Conservation (phyloP, 1,284 basidiomycete species). For the Puccinia horiana region DNA sequence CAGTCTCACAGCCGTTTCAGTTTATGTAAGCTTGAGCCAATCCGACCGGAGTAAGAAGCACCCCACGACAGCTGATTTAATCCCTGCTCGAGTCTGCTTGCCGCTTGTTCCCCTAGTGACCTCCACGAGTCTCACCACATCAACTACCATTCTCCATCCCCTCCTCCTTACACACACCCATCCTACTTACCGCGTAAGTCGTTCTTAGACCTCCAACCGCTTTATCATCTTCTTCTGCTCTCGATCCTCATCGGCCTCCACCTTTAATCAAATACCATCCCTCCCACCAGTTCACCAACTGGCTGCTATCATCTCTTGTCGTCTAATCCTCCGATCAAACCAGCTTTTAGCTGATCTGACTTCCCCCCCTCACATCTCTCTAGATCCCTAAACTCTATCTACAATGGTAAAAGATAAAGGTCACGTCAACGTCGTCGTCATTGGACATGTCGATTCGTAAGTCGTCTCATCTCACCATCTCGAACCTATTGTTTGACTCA, state of each 20-base stretch:
- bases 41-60: not conserved
- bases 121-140: not conserved
- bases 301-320: not conserved
- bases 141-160: not conserved
- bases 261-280: not conserved
- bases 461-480: not conserved
- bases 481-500: too few relatives aligned
- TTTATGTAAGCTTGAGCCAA: not conserved
- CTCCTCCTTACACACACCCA: not conserved
- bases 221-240: too few relatives aligned
- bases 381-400: constrained; percentile 8
- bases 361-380: not conserved
- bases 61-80: not conserved
- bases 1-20: constrained; percentile 3
- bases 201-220: not conserved
- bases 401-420: constrained; percentile 58
- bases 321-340: not conserved
- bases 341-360: constrained; percentile 45
- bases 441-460: constrained; percentile 91
- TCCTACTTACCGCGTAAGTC: not conserved
- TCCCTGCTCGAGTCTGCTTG: not conserved
- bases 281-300: not conserved
- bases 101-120: not conserved
- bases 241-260: not conserved
- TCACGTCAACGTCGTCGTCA: constrained; percentile 63